A percentile compares a stretch with the other conserved stretches of the same genome.
Conservation (phyloP, 164 flowering plant genomes). For the Vitis rupestris region DNA sequence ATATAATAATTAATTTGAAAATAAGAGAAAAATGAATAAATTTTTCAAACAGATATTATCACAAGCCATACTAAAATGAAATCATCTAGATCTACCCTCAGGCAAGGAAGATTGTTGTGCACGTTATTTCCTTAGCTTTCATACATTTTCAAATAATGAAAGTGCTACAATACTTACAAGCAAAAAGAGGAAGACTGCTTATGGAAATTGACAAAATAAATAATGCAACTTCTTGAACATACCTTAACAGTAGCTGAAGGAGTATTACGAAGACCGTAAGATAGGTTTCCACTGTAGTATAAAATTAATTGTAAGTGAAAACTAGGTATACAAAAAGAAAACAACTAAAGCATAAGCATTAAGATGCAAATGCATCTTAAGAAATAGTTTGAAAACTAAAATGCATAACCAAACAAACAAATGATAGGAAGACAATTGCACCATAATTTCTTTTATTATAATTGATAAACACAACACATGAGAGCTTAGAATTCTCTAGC, state of each 20-base stretch:
- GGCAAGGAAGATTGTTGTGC: neutral
- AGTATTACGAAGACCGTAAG: constrained; percentile 89
- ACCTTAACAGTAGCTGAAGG: constrained; percentile 67
- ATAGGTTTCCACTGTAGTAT: constrained; percentile 63
- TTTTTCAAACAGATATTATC: neutral
- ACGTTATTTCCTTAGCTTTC: neutral
- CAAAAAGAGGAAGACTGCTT: neutral
- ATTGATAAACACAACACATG: no score
- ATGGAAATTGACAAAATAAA: neutral
- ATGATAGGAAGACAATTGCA: neutral
- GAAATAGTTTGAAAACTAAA: neutral
- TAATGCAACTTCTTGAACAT: constrained; percentile 10
- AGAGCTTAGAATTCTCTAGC: no score
- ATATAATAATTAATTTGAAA: no score
- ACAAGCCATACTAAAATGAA: neutral
- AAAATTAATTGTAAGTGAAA: neutral
- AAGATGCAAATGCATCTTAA: neutral
- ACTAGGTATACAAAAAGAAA: neutral
- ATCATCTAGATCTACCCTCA: neutral
- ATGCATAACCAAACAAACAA: neutral
- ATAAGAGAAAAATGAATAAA: no score
- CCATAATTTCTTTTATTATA: no score
- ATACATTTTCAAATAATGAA: neutral
- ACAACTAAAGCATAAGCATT: neutral
- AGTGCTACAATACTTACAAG: neutral